These are phyloP conservation scores for Urochloa ruziziensis DNA, from an alignment of 176 grass and related monocot species.

Conservation along the genomic window DNA sequence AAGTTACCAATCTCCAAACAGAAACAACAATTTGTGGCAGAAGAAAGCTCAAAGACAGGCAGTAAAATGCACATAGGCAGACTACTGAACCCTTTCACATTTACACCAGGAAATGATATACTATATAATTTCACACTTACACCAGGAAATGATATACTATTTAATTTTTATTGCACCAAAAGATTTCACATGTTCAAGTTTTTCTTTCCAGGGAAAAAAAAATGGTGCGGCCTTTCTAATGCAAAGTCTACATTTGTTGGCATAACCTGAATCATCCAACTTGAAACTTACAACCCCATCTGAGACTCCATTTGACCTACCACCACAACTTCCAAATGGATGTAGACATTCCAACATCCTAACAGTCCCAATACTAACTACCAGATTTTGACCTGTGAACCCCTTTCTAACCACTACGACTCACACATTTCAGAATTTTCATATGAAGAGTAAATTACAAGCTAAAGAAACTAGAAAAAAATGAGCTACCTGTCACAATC, in stretches of 20 bases:
- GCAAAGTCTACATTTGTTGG: background rate
- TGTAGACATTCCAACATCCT: constrained; percentile 37
- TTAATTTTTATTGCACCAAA: background rate
- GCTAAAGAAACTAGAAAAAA: background rate
- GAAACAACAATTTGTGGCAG: background rate
- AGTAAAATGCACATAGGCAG: constrained; percentile 15
- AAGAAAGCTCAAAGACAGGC: constrained; percentile 3
- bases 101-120: background rate
- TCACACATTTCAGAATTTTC: background rate
- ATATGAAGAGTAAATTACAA: constrained; percentile 3
- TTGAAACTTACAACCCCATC: constrained; percentile 2
- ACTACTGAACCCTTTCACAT: background rate
- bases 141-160: constrained; percentile 6
- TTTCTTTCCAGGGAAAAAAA: background rate
- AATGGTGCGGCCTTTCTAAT: background rate
- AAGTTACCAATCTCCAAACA: background rate
- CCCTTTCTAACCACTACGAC: constrained; percentile 12
- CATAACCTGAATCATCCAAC: constrained; percentile 8
- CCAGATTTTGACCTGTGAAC: constrained; percentile 35
- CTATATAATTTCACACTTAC: no score
- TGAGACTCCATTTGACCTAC: constrained; percentile 28
- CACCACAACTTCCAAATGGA: constrained; percentile 29
- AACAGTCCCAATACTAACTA: constrained; percentile 37
- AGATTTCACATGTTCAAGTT: background rate
- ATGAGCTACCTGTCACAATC: background rate